phyloP scores from a whole-genome alignment of 306 rosid genomes.

The Amphicarpaea edgeworthii region DNA sequence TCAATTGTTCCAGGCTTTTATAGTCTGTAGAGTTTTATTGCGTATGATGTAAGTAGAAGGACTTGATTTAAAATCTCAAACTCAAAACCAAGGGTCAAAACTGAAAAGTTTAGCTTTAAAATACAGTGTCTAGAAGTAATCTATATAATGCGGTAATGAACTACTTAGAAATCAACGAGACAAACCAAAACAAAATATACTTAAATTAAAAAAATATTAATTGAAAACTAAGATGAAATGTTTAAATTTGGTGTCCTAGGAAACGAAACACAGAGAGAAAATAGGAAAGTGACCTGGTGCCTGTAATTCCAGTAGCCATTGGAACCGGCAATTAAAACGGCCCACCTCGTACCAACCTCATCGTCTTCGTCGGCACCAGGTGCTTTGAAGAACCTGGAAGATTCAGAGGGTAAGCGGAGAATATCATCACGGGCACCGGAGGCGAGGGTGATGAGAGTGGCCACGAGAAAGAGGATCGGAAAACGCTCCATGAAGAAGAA shows the following conservation, averaged over 20 bases:
- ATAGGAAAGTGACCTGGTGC: conserved; percentile 67
- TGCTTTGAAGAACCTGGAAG: conserved; percentile 59
- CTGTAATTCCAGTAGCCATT: conserved; percentile 98
- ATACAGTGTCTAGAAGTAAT: not conserved
- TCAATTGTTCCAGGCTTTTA: conserved; percentile 14
- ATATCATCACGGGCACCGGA: conserved; percentile 57
- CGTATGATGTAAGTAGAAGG: not conserved
- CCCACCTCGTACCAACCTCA: conserved; percentile 85
- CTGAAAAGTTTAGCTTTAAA: not conserved
- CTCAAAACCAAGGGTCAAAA: not conserved
- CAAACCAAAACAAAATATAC: not conserved
- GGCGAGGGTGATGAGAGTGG: conserved; percentile 42
- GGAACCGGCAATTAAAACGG: conserved; percentile 91
- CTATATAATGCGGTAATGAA: not conserved
- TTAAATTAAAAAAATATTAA: not conserved
- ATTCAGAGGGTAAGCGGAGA: conserved; percentile 82
- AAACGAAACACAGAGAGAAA: not conserved
- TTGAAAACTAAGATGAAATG: not conserved
- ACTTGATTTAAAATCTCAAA: not conserved
- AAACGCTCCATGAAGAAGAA: conserved; percentile 50
- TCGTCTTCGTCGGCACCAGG: conserved; percentile 32
- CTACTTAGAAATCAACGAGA: not conserved
- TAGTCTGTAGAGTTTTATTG: not conserved
- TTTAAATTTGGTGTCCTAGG: not conserved
- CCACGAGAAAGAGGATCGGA: conserved; percentile 42